Evolutionary conservation across 2,329 filamentous ascomycete species (phyloP).

Genomic region (Neopestalotiopsis rosae): DNA sequence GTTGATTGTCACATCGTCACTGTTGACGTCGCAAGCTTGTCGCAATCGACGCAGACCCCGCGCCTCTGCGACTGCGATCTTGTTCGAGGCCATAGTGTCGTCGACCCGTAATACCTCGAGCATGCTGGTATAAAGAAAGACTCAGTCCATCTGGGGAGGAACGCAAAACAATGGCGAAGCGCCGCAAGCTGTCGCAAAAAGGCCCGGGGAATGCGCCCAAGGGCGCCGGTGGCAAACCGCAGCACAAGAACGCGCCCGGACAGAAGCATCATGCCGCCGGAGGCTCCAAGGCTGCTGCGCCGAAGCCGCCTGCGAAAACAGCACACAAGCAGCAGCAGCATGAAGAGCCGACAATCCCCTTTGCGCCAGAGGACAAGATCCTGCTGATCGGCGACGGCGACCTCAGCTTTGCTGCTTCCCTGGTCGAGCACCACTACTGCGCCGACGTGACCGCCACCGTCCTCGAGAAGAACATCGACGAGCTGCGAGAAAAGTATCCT

Average conservation of each 20-base stretch:
- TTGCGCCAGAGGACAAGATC: slow-evolving; percentile 69
- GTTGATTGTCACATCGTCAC: neutral
- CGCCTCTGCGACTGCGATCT: neutral
- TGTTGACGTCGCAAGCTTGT: neutral
- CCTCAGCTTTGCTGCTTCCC: slow-evolving; percentile 75
- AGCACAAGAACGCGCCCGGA: slow-evolving; percentile 13
- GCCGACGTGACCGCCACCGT: slow-evolving; percentile 72
- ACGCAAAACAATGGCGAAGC: slow-evolving; percentile 43
- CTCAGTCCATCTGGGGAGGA: neutral
- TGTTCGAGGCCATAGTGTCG: no score
- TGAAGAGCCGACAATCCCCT: slow-evolving; percentile 66
- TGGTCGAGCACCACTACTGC: slow-evolving; percentile 70
- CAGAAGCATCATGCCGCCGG: slow-evolving; percentile 18
- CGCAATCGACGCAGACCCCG: neutral
- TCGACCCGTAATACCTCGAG: neutral
- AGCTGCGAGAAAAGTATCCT: slow-evolving; percentile 76
- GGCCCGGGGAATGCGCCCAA: slow-evolving; percentile 22
- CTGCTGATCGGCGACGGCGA: slow-evolving; percentile 82
- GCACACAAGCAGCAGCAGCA: slow-evolving; percentile 31
- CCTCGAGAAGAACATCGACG: slow-evolving; percentile 60
- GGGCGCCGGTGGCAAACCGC: slow-evolving; percentile 15
- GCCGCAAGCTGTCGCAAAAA: slow-evolving; percentile 36
- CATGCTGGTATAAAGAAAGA: neutral
- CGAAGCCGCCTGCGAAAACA: slow-evolving; percentile 23
- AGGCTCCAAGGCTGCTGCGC: slow-evolving; percentile 10